These are phyloP conservation scores for Cicer cuneatum DNA, from an alignment of 306 rosid species.

Conservation along the genomic window DNA sequence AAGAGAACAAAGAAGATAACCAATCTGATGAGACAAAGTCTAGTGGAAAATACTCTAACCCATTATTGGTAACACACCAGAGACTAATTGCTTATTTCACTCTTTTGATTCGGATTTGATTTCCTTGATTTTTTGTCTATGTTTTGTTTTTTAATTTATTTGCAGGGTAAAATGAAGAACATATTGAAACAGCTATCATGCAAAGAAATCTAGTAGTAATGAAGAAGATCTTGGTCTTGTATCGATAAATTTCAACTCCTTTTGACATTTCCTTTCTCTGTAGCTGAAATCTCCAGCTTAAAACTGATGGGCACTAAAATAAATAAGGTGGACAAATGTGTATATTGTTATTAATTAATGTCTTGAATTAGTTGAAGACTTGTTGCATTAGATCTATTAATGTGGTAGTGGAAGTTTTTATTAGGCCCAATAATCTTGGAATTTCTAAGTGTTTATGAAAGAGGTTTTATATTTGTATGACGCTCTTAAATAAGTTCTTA, in stretches of 20 bases:
- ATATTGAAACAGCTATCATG: slow-evolving; percentile 52
- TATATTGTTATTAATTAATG: not conserved
- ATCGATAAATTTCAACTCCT: slow-evolving; percentile 1
- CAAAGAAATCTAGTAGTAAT: slow-evolving; percentile 48
- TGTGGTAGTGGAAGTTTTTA: not conserved
- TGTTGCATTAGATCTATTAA: not conserved
- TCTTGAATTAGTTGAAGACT: not conserved
- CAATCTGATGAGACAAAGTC: slow-evolving; percentile 36
- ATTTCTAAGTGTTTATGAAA: no score
- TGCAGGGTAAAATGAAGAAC: slow-evolving; percentile 56
- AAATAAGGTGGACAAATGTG: not conserved
- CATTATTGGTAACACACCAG: slow-evolving; percentile 45
- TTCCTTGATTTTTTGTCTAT: not conserved
- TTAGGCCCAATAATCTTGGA: not conserved
- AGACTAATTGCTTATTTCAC: not conserved
- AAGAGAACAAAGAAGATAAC: slow-evolving; percentile 19
- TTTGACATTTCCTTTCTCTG: not conserved
- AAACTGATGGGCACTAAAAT: not conserved
- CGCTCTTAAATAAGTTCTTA: no score
- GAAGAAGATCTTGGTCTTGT: slow-evolving; percentile 21
- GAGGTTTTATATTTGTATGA: no score
- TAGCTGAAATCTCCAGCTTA: not conserved
- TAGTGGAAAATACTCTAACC: not conserved
- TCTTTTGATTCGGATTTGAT: not conserved
- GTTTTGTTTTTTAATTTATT: not conserved